Base-by-base conservation (phyloP, 2,329 filamentous ascomycete genomes). In the Trichoderma gracile region DNA sequence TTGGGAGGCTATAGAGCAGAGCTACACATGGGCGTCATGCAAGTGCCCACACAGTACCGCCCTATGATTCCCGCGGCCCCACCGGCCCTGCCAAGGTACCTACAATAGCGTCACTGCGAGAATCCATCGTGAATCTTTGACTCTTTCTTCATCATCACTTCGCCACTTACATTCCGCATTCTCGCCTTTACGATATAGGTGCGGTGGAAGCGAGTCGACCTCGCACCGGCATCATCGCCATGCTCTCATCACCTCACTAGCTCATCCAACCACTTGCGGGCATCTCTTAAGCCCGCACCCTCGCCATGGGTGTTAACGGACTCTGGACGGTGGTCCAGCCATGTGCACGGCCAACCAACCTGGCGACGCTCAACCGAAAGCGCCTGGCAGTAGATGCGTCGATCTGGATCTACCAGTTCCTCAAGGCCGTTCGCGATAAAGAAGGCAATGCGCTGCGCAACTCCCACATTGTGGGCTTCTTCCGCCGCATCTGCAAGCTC, bases 391-490 rank as follows among this genome's bases (percentile, higher is more conserved):
- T 99, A 69, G 95, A 99, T 79, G 95, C 96, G 65, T 97, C 93
- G 14, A 99, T 99, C 75, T 99, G 95, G 95, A 98, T 99, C 71
- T 99, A 99, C 82, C 95, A 99, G 75, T 99, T 99, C 73, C 87
- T 99, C 71, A 99, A 99, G 80, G 95, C 96, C 10, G 95, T 99
- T 12, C 93, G 95, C 71, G 95, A 99, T 79, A 97, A 98, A 73
- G 95, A 99, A 78, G 95, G 95, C 61, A 97, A 99, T 74, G 95
- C 95, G 1, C 83, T 99, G 59, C 92, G 93, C 68, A 99, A 97
- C 79, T 94, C 92, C 33, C 95, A 99, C 73, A 87, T 99, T 42
- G 92, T 99, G 49, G 95, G 96, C 45, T 99, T 99, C 85, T 99
- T 99, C 79, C 91, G 95, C 58, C 89, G 95, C 66, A 97, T 99